phyloP scores from a whole-genome alignment of 768 basidiomycete species.

The Termitomyces sp. region DNA sequence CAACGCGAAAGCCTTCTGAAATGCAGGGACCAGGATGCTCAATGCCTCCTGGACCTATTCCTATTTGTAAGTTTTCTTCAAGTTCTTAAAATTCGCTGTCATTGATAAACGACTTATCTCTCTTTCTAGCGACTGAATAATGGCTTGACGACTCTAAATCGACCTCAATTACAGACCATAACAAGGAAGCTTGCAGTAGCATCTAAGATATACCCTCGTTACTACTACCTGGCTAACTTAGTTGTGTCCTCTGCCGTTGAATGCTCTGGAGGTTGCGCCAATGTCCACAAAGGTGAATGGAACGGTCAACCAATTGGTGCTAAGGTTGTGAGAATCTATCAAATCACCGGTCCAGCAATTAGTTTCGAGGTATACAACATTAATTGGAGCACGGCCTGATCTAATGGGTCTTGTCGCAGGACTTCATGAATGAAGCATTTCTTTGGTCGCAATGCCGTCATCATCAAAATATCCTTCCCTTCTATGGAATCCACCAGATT shows the following conservation, averaged over 20 bases:
- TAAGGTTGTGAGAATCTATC: not conserved
- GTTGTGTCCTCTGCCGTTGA: not conserved
- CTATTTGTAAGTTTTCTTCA: not conserved
- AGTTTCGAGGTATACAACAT: not conserved
- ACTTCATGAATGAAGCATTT: not conserved
- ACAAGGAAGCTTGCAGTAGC: not conserved
- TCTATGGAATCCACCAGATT: not conserved
- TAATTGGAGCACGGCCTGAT: not conserved
- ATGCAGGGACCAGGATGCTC: not conserved
- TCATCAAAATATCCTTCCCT: slow-evolving; percentile 3
- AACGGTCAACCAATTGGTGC: not conserved
- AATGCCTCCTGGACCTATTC: not conserved
- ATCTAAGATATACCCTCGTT: not conserved
- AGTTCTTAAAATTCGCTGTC: not conserved
- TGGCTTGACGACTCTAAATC: not conserved
- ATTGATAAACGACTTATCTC: not conserved
- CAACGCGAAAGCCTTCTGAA: not conserved
- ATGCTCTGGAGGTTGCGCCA: slow-evolving; percentile 1
- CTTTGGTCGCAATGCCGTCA: not conserved
- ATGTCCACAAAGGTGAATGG: not conserved
- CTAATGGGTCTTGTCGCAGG: not conserved
- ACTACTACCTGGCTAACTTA: not conserved
- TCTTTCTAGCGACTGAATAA: not conserved
- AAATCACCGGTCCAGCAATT: not conserved
- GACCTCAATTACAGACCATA: not conserved